Evolutionary conservation across 257 asterid species (phyloP).

Genomic region (Perilla frutescens): DNA sequence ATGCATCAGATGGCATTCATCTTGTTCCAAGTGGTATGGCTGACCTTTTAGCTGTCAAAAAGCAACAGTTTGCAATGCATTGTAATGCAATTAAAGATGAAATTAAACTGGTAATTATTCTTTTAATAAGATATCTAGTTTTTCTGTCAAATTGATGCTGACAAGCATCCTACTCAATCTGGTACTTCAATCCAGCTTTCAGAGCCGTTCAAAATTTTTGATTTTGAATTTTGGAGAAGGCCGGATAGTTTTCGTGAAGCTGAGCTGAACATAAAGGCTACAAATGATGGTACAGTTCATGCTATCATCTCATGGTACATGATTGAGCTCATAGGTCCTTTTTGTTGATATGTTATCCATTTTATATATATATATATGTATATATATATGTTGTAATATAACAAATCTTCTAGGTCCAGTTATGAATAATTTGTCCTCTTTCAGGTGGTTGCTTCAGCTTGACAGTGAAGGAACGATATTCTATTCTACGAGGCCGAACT

Average conservation of each 20-base stretch:
- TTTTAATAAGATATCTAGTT: background rate
- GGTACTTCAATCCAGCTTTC: constrained; percentile 67
- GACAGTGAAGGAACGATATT: constrained; percentile 80
- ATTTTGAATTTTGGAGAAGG: constrained; percentile 94
- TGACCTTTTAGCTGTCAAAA: constrained; percentile 55
- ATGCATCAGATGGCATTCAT: constrained; percentile 64
- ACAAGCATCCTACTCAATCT: constrained; percentile 34
- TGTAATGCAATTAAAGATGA: constrained; percentile 80
- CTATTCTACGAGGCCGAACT: constrained; percentile 84
- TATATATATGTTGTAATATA: background rate
- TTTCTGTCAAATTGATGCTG: constrained; percentile 13
- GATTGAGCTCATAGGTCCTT: constrained; percentile 37
- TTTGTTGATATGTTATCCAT: constrained; percentile 33
- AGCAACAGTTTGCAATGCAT: constrained; percentile 81
- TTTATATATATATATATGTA: constrained; percentile 10
- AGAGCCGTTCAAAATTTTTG: constrained; percentile 91
- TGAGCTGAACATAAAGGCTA: constrained; percentile 66
- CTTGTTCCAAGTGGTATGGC: constrained; percentile 72
- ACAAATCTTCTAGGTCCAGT: background rate
- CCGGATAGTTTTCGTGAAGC: constrained; percentile 77
- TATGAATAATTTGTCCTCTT: constrained; percentile 32
- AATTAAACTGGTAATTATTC: constrained; percentile 67
- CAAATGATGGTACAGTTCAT: constrained; percentile 79
- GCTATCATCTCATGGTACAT: constrained; percentile 93
- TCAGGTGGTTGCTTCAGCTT: constrained; percentile 99